Conservation (phyloP, 176 grass and related monocot genomes). For the Cymbopogon citratus region DNA sequence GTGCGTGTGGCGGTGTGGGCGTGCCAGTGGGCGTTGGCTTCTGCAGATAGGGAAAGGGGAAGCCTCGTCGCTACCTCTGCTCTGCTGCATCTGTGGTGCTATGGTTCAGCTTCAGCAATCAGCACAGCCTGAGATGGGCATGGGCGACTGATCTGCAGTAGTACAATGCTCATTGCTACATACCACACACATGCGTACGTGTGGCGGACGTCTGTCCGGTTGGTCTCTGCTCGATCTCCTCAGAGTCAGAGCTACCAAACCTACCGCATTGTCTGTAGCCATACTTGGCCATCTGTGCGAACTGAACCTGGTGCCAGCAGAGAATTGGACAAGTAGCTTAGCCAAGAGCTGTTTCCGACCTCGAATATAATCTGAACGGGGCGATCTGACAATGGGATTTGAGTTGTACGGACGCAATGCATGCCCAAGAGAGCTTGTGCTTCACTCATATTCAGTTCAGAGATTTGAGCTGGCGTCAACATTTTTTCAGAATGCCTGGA, state of each 20-base stretch:
- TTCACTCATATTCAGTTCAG: not conserved
- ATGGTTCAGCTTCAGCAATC: not conserved
- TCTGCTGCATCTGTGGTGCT: not conserved
- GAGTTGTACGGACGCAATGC: not conserved
- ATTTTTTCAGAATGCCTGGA: too few relatives aligned
- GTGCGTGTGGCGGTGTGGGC: too few relatives aligned
- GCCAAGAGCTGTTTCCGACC: not conserved
- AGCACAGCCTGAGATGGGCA: not conserved
- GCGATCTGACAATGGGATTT: not conserved
- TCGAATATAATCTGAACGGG: not conserved
- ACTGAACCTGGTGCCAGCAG: not conserved
- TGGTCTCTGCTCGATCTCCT: not conserved
- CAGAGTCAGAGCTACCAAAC: not conserved
- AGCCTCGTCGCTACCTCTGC: not conserved
- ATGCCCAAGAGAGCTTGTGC: not conserved
- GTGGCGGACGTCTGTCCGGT: not conserved
- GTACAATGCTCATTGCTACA: too few relatives aligned
- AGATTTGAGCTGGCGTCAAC: not conserved
- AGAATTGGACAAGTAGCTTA: too few relatives aligned
- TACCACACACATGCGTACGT: too few relatives aligned
- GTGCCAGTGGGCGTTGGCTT: too few relatives aligned
- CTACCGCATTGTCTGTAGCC: not conserved
- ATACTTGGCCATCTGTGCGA: not conserved
- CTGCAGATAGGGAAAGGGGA: not conserved
- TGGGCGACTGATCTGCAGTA: not conserved